phyloP scores from a whole-genome alignment of 2,329 filamentous ascomycete species.

The Teratosphaeria zuluensis region DNA sequence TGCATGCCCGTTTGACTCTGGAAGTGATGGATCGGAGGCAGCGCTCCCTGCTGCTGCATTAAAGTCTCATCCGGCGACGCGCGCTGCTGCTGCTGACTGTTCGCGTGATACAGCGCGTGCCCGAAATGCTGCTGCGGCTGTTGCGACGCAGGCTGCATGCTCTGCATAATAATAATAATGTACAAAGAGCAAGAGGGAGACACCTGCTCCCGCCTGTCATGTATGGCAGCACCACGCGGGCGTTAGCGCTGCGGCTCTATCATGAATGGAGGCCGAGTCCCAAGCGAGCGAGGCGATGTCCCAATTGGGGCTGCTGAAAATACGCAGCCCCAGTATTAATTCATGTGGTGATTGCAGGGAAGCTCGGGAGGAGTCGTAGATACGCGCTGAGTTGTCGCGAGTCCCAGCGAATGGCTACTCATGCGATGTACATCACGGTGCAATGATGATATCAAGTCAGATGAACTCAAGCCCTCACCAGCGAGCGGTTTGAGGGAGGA shows the following conservation, averaged over 20 bases:
- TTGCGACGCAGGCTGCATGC: conserved; percentile 1
- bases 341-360: background rate
- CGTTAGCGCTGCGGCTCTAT: background rate
- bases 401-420: background rate
- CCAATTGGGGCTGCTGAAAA: background rate
- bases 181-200: background rate
- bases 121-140: conserved; percentile 1
- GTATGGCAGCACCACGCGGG: background rate
- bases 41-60: conserved; percentile 6
- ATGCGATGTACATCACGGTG: background rate
- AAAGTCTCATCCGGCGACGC: conserved; percentile 1
- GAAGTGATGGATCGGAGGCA: conserved; percentile 16
- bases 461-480: too few species aligned
- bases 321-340: background rate
- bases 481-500: background rate
- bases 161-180: background rate
- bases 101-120: background rate
- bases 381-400: background rate
- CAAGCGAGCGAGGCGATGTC: background rate
- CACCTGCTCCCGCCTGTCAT: background rate
- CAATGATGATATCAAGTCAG: background rate
- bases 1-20: conserved; percentile 11
- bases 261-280: background rate
- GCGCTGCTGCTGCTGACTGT: conserved; percentile 1
- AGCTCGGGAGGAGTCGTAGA: background rate